Percentiles rank a stretch among this genome's conserved stretches.
Conservation (phyloP, 306 rosid species). For the Cicer chorassanicum region DNA sequence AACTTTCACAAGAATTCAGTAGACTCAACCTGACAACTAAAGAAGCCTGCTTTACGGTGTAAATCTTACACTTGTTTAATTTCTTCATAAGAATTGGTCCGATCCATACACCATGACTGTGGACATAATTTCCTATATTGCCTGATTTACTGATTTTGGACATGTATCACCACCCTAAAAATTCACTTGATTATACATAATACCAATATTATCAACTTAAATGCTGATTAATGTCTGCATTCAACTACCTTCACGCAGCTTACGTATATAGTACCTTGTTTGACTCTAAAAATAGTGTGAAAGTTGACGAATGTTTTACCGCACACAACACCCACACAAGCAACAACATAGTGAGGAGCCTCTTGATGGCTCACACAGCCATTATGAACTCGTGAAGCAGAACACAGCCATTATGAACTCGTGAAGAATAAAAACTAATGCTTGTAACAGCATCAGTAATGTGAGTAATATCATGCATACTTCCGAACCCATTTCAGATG, state of each 20-base stretch:
- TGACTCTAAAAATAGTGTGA: conserved; percentile 20
- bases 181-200: not conserved
- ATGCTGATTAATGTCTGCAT: conserved; percentile 21
- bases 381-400: conserved; percentile 29
- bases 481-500: conserved; percentile 29
- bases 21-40: not conserved
- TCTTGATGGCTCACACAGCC: conserved; percentile 25
- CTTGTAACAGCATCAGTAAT: conserved; percentile 14
- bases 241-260: conserved; percentile 20
- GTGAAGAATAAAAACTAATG: conserved; percentile 38
- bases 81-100: not conserved
- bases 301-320: conserved; percentile 28
- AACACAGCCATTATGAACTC: conserved; percentile 26
- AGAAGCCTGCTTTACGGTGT: conserved; percentile 5
- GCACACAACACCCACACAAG: conserved; percentile 16
- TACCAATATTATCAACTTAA: not conserved
- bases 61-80: conserved; percentile 5
- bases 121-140: not conserved
- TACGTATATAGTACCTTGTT: not conserved
- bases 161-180: conserved; percentile 11
- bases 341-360: conserved; percentile 29
- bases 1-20: not conserved
- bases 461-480: conserved; percentile 23
- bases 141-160: not conserved
- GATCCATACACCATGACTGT: conserved; percentile 10